Evolutionary conservation across 164 flowering plant genomes (phyloP).

Genomic region (Cinnamomum micranthum): DNA sequence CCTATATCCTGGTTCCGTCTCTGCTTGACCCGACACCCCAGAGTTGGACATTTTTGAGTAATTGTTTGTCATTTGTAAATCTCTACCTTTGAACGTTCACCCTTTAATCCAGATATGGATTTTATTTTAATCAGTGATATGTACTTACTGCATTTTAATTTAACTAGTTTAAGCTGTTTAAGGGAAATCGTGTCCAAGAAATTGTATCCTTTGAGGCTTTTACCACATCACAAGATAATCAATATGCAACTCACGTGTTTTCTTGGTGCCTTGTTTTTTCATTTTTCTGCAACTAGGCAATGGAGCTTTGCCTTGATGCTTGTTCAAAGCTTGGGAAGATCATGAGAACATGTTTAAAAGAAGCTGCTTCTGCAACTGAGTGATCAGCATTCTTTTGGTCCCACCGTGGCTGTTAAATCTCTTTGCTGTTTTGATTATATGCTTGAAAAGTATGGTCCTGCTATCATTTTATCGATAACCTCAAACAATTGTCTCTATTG

Average conservation of each 20-base stretch:
- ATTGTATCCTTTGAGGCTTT: no score
- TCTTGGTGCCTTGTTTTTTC: background rate
- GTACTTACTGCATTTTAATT: background rate
- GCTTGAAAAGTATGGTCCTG: background rate
- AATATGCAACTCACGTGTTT: background rate
- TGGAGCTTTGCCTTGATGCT: slow-evolving; percentile 88
- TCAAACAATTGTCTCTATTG: background rate
- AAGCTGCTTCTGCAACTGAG: slow-evolving; percentile 42
- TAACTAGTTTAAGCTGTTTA: no score
- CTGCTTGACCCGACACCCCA: no score
- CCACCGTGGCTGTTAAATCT: background rate
- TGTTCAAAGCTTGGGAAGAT: slow-evolving; percentile 71
- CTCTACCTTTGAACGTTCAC: no score
- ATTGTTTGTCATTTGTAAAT: no score
- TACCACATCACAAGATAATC: background rate
- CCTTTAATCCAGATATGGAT: no score
- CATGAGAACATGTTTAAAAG: slow-evolving; percentile 79
- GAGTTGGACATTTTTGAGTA: no score
- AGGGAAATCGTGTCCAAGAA: no score
- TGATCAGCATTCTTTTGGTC: background rate
- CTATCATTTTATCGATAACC: background rate
- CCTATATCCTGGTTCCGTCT: no score
- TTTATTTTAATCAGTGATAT: no score
- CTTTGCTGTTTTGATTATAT: background rate
- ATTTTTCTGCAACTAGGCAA: slow-evolving; percentile 44